Base-by-base conservation (phyloP, 345 rosid genomes). In the Cardamine chenopodiifolia region DNA sequence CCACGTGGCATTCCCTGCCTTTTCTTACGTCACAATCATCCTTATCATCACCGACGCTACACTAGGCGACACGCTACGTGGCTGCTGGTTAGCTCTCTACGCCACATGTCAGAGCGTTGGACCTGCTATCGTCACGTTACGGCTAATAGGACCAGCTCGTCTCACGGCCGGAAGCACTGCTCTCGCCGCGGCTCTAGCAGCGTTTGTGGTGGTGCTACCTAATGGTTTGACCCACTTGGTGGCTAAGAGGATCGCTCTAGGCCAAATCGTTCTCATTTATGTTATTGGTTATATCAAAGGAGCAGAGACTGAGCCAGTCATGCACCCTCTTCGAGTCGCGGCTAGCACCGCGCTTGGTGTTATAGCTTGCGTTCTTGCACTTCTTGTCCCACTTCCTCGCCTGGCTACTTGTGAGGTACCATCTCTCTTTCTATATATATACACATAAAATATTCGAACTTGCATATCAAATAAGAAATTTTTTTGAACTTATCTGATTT, bases 271-370 rank as follows among this genome's bases (percentile, higher is more conserved):
- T 44, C 55, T 94, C 12, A 75, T 83, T 2, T 91, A 91, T 53
- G 95, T 90, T 32, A 45, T 84, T 39, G 93, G 78, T 34, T 89
- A 59, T 73, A 85, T 86, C 9, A 81, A 85, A 23, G 88, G 93
- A 14, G 90, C 71, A 15, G 55, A 76, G 20, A 79, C 88, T 25
- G 85, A 87, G 1, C 80, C 89, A 9, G 37, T 91, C 8, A 81
- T 87, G 93, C 93, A 89, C 66, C 88, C 98, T 70, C 55, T 94
- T 53, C 89, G 73, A 48, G 89, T 91, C 4, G 96, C 96, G 0
- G 88, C 88, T 0, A 89, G 95, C 75, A 91, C 98, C 2, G 90
- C 87, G 1, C 74, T 88, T 31, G 98, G 96, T n/a, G 91, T 81
- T 61, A 6, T 85, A 6, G 96, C 97, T 48, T 87, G 90, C 56